These are phyloP conservation scores for Oxalis stricta DNA, from an alignment of 441 rosid species.

Conservation along the genomic window DNA sequence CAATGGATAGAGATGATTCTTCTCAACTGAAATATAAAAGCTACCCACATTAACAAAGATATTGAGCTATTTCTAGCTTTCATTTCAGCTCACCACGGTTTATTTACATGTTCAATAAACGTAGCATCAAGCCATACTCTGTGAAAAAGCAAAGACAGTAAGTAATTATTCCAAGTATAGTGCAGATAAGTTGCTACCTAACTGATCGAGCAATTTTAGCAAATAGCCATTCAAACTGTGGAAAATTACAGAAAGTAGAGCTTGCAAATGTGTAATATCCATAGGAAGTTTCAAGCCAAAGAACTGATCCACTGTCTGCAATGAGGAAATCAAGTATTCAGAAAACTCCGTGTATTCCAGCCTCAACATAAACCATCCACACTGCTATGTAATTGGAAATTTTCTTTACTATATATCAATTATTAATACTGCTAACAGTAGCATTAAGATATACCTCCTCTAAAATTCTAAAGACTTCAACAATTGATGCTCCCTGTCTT, in stretches of 20 bases:
- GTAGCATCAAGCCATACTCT: neutral
- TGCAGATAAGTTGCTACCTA: constrained; percentile 41
- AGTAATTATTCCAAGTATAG: neutral
- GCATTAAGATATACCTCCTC: constrained; percentile 62
- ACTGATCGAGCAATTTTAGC: constrained; percentile 50
- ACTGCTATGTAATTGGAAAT: neutral
- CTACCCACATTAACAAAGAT: neutral
- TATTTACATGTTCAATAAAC: neutral
- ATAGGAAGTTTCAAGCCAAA: constrained; percentile 82
- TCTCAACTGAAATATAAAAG: constrained; percentile 59
- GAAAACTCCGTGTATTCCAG: constrained; percentile 6
- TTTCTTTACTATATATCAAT: neutral
- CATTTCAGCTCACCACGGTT: neutral
- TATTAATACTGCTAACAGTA: neutral
- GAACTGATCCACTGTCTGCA: constrained; percentile 94
- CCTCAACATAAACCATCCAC: neutral
- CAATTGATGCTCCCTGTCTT: constrained; percentile 73
- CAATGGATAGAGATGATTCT: constrained; percentile 58
- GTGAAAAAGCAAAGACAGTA: neutral
- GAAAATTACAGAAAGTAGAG: constrained; percentile 77
- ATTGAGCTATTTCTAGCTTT: neutral
- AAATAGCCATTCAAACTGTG: constrained; percentile 81
- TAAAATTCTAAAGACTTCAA: constrained; percentile 93
- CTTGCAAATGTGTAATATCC: constrained; percentile 92
- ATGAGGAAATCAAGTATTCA: constrained; percentile 1